Conservation (phyloP, 257 asterid genomes). For the Gardenia jasminoides region DNA sequence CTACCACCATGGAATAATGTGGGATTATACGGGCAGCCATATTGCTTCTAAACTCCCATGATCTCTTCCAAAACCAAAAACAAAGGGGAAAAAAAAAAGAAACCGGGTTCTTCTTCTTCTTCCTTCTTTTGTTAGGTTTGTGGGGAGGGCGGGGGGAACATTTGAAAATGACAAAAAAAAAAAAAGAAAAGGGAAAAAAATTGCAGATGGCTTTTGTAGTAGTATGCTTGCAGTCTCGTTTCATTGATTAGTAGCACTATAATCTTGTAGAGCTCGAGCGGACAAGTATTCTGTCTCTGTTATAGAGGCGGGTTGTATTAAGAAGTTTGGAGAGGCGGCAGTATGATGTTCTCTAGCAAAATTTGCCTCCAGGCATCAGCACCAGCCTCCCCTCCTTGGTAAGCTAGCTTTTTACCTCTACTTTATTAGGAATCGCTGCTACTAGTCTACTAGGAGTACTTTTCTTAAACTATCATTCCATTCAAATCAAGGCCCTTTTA, state of each 20-base stretch:
- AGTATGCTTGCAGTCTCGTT: not conserved
- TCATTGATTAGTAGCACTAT: too few species aligned
- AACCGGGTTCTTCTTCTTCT: not conserved
- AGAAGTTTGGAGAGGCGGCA: conserved; percentile 28
- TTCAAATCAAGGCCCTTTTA: conserved; percentile 34
- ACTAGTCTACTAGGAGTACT: not conserved
- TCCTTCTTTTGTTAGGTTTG: not conserved
- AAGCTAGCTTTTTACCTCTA: conserved; percentile 29
- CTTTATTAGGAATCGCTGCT: conserved; percentile 23
- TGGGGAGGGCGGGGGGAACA: too few species aligned
- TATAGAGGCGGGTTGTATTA: conserved; percentile 26
- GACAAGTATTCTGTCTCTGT: too few species aligned
- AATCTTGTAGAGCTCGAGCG: too few species aligned
- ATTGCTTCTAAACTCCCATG: too few species aligned
- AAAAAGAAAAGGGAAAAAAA: too few species aligned
- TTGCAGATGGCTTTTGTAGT: not conserved
- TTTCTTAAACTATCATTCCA: conserved; percentile 25
- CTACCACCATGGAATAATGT: not conserved
- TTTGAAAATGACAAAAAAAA: too few species aligned
- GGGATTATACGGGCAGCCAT: not conserved
- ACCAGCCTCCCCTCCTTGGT: not conserved
- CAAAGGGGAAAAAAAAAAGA: too few species aligned
- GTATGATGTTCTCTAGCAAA: conserved; percentile 24
- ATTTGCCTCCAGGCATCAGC: conserved; percentile 30
- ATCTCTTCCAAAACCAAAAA: too few species aligned